Base-by-base conservation (phyloP, 345 rosid species). In the Gossypium raimondii region DNA sequence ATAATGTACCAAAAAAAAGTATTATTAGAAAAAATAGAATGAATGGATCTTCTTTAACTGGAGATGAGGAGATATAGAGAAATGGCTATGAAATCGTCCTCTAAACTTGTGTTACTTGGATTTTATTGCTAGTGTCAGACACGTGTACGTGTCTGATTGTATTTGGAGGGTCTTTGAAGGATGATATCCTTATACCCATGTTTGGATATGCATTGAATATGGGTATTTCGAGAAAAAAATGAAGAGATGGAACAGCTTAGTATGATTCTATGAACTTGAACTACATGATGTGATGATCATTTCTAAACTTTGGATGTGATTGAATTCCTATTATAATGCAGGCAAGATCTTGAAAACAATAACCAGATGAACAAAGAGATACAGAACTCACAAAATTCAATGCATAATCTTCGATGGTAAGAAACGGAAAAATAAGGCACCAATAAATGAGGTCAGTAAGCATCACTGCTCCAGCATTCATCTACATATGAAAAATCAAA, bases 401-500 rank as follows among this genome's bases (percentile, higher is more conserved):
- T 11, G 76, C 48, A 44, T 78, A 85, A 79, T 87, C 92, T 47
- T 76, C 76, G 77, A 87, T 78, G 74, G 87, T 82, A 74, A 90
- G 84, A 79, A 83, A 88, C 0, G 93, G 93, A 74, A 86, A 90
- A 80, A 92, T 87, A 73, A 88, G 75, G 18, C 63, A 45, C 94
- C 97, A 92, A 82, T 86, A 92, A 20, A 87, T 71, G 67, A 81
- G 75, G 76, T 90, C 93, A 18, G 92, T 92, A 27, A 90, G 87
- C 85, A 83, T 83, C 62, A 85, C 88, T 25, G 92, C 90, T 78
- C 92, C 93, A 38, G 87, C 89, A 78, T 71, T 79, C 71, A 79
- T 82, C 97, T 90, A 83, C 80, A 53, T 66, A 78, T 44, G 62
- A 73, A 47, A 76, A 27, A 81, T 24, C 14, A 60, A 58, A 71